Evolutionary conservation across 1,139 yeast species (phyloP), one percentile per base, ranked within the genome.

Genomic region (Chernovozyma sophiae-reginae): DNA sequence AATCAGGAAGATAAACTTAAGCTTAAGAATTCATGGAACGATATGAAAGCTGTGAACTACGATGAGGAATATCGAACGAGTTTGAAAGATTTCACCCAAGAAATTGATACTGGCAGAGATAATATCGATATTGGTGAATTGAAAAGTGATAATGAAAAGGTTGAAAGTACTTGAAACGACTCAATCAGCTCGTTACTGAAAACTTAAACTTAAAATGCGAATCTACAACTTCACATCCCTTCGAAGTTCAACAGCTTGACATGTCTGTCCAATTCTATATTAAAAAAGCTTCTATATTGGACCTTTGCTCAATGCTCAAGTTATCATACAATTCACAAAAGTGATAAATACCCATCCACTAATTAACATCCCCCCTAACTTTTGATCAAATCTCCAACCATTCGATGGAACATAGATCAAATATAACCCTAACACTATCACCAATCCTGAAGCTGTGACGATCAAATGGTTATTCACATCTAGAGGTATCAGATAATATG

Each of bases 321-420:
- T n/a, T n/a, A n/a, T n/a, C n/a, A 10, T 10, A 20, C 37, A 43
- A 42, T 57, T 55, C 10, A 46, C 17, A 6, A 44, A 30, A 25
- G 55, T 49, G 11, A 58, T 44, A 10, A 47, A 18, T 10, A 55
- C 35, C 53, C 61, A 60, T 45, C 52, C 51, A n/a, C 41, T 22
- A 8, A 56, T 42, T 20, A 54, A 49, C 14, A 49, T 29, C 3
- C 43, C 26, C 8, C 73, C 72, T 25, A 64, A 43, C 23, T 46
- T 49, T 36, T 48, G 55, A 45, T 66, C 67, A 41, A 65, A 53
- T 24, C 43, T 51, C 73, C 73, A 68, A 12, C 51, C 46, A 39
- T 63, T 63, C 31, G 55, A 43, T 1, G 68, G 68, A 23, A 68
- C 53, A 38, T 57, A 63, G 17, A 57, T 32, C 32, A 60, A 38